phyloP scores from a whole-genome alignment of 2,329 filamentous ascomycete species.

The Verticillium dahliae region DNA sequence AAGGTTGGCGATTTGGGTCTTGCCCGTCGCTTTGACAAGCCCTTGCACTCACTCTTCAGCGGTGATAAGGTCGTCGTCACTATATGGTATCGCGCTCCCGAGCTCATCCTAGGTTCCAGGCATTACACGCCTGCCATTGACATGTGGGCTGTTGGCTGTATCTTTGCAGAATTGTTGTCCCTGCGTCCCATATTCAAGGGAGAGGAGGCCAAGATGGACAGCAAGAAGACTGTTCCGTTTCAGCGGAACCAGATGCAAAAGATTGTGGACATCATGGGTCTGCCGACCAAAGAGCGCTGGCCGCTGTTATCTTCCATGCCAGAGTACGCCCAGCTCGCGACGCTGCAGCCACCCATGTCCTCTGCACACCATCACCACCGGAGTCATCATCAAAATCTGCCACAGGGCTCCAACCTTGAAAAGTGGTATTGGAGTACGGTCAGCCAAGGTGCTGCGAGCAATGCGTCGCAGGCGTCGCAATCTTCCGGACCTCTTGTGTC shows the following conservation, averaged over 20 bases:
- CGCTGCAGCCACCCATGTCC: slow-evolving; percentile 43
- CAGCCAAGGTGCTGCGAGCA: slow-evolving; percentile 47
- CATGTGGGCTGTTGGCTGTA: slow-evolving; percentile 96
- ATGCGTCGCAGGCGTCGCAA: slow-evolving; percentile 34
- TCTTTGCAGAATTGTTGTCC: slow-evolving; percentile 89
- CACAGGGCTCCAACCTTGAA: slow-evolving; percentile 52
- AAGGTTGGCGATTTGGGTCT: slow-evolving; percentile 93
- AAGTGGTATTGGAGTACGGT: slow-evolving; percentile 74
- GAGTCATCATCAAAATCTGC: slow-evolving; percentile 34
- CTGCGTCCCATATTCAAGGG: slow-evolving; percentile 95
- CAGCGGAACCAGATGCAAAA: slow-evolving; percentile 99
- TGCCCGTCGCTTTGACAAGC: slow-evolving; percentile 89
- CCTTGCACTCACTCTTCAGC: slow-evolving; percentile 81
- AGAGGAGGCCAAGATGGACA: slow-evolving; percentile 98
- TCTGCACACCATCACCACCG: slow-evolving; percentile 32
- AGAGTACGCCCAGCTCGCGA: slow-evolving; percentile 68
- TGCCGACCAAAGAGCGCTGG: slow-evolving; percentile 86
- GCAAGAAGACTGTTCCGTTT: slow-evolving; percentile 94
- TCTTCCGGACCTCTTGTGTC: slow-evolving; percentile 41
- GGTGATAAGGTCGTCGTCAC: slow-evolving; percentile 98
- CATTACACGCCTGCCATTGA: slow-evolving; percentile 98
- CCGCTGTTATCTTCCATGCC: slow-evolving; percentile 78
- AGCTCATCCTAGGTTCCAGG: slow-evolving; percentile 83
- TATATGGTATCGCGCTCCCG: slow-evolving; percentile 97
- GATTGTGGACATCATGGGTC: slow-evolving; percentile 92